Base-by-base conservation (phyloP, 768 basidiomycete genomes). In the Terana coerulea region DNA sequence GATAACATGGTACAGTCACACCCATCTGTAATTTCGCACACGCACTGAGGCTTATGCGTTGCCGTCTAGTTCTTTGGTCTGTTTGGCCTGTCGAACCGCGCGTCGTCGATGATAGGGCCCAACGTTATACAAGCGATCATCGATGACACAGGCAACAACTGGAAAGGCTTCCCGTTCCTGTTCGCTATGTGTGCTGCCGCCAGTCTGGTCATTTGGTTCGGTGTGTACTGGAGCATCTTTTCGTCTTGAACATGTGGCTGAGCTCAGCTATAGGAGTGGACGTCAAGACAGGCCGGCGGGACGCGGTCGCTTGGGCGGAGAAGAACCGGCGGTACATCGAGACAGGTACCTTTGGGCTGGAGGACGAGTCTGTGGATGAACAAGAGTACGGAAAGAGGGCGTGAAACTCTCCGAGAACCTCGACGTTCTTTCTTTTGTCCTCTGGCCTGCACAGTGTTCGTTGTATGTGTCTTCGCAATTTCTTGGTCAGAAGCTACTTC, bases 101-200 rank as follows among this genome's bases (percentile, higher is more conserved):
- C 88, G 0, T 90, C 87, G n/a, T 87, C 84, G 2, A 88, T 91
- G 79, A 82, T 92, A 37, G 91, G 90, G 0, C 89, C 90, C 0
- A 91, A 88, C 55, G 88, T 91, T 8, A 84, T 91, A 33, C 87
- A 91, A 63, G 87, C 81, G 2, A 90, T 91, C 62, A 91, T 93
- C 52, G 73, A 90, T 66, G 71, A 70, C 43, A 74, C 81, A 2
- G 84, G 83, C 0, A 75, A 81, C 63, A 90, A 87, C 62, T 91
- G 90, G 90, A 75, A 79, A 61, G 90, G 90, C 0, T 92, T 92
- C 65, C 86, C 88, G 2, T 91, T 92, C 71, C 69, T 92, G 21
- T 91, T 92, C 59, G 84, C 81, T 24, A 68, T 91, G 8, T 90
- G 87, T 58, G 62, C 70, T 8, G 61, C 68, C 21, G 88, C 90